These are phyloP conservation scores for Candida labiduridarum DNA, from an alignment of 1,139 yeast species.

Conservation along the genomic window DNA sequence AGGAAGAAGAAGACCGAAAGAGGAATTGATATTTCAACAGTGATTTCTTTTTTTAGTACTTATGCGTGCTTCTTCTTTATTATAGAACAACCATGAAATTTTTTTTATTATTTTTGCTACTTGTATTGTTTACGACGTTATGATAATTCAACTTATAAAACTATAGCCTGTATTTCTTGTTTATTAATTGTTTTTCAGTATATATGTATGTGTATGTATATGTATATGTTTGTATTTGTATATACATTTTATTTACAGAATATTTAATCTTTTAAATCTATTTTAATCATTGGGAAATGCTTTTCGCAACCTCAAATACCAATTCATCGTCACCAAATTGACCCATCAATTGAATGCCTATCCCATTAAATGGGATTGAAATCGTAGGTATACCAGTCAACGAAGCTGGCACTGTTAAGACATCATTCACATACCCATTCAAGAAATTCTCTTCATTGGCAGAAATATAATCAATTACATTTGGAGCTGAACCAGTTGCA, in stretches of 20 bases:
- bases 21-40: conserved; percentile 10
- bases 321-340: conserved; percentile 81
- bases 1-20: neutral
- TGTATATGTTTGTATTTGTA: neutral
- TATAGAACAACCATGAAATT: neutral
- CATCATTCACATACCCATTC: conserved; percentile 75
- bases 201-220: neutral
- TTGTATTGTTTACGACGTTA: conserved; percentile 31
- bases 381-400: conserved; percentile 90
- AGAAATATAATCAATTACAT: conserved; percentile 42
- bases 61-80: neutral
- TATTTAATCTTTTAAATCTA: neutral
- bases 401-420: conserved; percentile 87
- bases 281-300: conserved; percentile 8
- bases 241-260: conserved; percentile 10
- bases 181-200: neutral
- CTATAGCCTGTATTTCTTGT: neutral
- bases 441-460: conserved; percentile 48
- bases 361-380: conserved; percentile 60
- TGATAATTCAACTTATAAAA: conserved; percentile 35
- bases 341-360: conserved; percentile 76
- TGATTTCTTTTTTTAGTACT: neutral
- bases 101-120: neutral
- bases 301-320: conserved; percentile 47
- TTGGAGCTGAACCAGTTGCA: conserved; percentile 60